phyloP scores from a whole-genome alignment of 2,329 filamentous ascomycete genomes.

The Ophiostoma sp. region DNA sequence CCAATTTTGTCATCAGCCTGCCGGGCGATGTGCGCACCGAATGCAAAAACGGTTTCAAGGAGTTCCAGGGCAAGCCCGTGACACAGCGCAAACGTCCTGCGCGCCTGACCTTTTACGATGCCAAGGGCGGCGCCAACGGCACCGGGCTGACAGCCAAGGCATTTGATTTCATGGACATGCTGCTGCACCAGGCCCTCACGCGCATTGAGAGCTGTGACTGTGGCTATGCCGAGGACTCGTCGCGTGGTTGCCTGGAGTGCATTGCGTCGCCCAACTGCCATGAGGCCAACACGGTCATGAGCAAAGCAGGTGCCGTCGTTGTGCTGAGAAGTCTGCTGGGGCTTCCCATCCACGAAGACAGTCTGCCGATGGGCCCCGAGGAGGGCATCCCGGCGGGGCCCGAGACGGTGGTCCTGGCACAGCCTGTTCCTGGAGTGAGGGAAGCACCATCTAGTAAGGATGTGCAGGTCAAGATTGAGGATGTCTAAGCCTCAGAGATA shows the following conservation, averaged over 20 bases:
- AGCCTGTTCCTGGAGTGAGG: conserved; percentile 50
- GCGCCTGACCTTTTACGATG: conserved; percentile 87
- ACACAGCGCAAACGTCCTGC: conserved; percentile 75
- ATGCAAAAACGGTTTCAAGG: conserved; percentile 84
- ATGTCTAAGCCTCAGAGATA: neutral
- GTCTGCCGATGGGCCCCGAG: conserved; percentile 80
- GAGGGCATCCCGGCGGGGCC: conserved; percentile 63
- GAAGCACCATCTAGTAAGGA: neutral
- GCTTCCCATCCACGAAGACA: conserved; percentile 72
- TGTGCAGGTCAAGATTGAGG: neutral
- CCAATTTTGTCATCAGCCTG: conserved; percentile 83
- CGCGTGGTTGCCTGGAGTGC: conserved; percentile 91
- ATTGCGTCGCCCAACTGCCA: conserved; percentile 80
- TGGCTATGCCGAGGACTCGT: conserved; percentile 65
- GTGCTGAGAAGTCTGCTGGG: conserved; percentile 72
- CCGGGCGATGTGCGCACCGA: conserved; percentile 91
- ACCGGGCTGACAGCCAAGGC: conserved; percentile 86
- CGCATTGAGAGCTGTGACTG: conserved; percentile 70
- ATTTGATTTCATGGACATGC: conserved; percentile 81
- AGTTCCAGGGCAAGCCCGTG: conserved; percentile 54
- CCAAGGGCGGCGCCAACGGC: conserved; percentile 78
- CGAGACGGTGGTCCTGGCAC: conserved; percentile 75
- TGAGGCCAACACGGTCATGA: conserved; percentile 86
- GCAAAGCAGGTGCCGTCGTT: conserved; percentile 79
- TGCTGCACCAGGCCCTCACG: conserved; percentile 69